phyloP scores from a whole-genome alignment of 495 filamentous ascomycete genomes.

The Choiromyces venosus region DNA sequence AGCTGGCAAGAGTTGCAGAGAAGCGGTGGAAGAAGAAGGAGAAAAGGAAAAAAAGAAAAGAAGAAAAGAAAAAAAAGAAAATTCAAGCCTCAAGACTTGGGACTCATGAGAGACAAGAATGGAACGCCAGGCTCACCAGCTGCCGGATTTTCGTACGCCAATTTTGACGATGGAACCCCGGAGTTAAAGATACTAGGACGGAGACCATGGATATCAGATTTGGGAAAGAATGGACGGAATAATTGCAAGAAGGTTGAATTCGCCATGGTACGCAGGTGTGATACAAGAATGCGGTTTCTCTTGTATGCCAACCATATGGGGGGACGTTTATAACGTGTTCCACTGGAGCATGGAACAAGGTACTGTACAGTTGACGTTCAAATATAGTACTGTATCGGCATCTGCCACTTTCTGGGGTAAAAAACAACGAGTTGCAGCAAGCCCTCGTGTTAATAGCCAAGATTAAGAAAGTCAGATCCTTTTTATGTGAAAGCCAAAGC shows the following conservation, averaged over 20 bases:
- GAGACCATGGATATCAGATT: neutral
- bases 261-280: neutral
- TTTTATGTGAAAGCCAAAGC: neutral
- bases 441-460: neutral
- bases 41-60: neutral
- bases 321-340: neutral
- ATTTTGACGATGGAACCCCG: neutral
- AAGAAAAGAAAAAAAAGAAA: neutral
- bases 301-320: neutral
- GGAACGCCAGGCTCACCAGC: neutral
- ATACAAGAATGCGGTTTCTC: neutral
- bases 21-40: neutral
- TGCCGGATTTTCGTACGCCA: neutral
- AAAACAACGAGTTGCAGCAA: neutral
- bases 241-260: neutral
- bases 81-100: neutral
- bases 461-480: neutral
- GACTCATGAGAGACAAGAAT: neutral
- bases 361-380: neutral
- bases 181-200: neutral
- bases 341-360: neutral
- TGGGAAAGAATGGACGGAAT: neutral
- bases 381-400: neutral
- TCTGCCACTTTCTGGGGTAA: neutral
- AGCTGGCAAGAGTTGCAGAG: neutral